Percentiles rank a stretch among this genome's conserved stretches.
These are phyloP conservation scores for Yueomyces sp. DNA, from an alignment of 805 yeast species.

Conservation along the genomic window DNA sequence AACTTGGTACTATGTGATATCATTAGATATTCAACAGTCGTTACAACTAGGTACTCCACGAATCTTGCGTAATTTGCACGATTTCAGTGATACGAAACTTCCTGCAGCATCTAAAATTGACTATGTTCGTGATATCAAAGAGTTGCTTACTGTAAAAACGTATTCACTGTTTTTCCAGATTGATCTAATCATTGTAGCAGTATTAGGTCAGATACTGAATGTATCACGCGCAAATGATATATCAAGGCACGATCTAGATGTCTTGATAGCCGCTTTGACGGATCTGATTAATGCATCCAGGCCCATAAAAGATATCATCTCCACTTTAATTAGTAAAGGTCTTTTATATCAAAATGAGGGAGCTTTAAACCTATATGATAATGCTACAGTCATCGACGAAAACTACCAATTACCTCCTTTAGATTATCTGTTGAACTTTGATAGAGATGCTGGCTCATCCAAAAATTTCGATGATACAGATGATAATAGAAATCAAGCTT, in stretches of 20 bases:
- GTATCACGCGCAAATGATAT: constrained; percentile 28
- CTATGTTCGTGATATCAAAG: constrained; percentile 27
- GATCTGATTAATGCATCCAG: constrained; percentile 23
- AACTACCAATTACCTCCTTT: constrained; percentile 21
- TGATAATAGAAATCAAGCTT: background rate
- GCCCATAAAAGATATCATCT: constrained; percentile 16
- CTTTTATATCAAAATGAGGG: constrained; percentile 20
- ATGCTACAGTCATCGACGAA: constrained; percentile 10
- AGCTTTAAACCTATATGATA: constrained; percentile 14
- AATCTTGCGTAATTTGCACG: constrained; percentile 25
- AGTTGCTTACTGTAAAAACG: constrained; percentile 34
- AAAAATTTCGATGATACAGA: background rate
- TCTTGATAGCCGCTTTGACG: constrained; percentile 22
- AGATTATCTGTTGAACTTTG: constrained; percentile 6
- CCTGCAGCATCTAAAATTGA: constrained; percentile 29
- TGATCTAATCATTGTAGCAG: constrained; percentile 28
- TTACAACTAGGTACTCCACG: constrained; percentile 30
- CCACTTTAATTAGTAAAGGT: constrained; percentile 17
- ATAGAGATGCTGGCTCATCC: background rate
- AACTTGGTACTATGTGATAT: constrained; percentile 38
- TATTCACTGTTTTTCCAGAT: constrained; percentile 34
- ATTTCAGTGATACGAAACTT: constrained; percentile 30
- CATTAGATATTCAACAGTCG: constrained; percentile 31
- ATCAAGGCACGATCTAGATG: constrained; percentile 27
- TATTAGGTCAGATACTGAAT: constrained; percentile 21